phyloP scores from a whole-genome alignment of 2,329 filamentous ascomycete genomes.

The Arthrobotrys sinensis region DNA sequence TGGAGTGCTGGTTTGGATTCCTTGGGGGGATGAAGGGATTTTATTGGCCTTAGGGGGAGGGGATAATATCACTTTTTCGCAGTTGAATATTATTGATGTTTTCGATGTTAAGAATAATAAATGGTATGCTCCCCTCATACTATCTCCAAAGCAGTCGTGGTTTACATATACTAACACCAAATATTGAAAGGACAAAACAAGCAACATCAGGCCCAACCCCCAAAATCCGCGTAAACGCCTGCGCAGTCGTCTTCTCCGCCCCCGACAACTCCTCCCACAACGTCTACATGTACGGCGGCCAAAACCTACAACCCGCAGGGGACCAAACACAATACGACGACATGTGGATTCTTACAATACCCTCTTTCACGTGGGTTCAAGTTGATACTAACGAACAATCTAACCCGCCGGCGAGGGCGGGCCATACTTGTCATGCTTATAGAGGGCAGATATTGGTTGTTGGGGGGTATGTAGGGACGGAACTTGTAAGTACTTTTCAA shows the following conservation, averaged over 20 bases:
- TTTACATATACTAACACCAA: constrained; percentile 1
- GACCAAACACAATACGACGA: constrained; percentile 77
- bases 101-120: constrained; percentile 80
- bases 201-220: constrained; percentile 75
- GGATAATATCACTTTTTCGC: constrained; percentile 76
- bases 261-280: constrained; percentile 82
- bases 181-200: constrained; percentile 71
- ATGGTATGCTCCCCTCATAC: constrained; percentile 74
- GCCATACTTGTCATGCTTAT: constrained; percentile 83
- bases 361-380: constrained; percentile 83
- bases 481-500: constrained; percentile 64
- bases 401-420: constrained; percentile 75
- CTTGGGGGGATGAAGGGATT: constrained; percentile 82
- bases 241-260: constrained; percentile 81
- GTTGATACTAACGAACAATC: constrained; percentile 72
- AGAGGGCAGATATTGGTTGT: constrained; percentile 85
- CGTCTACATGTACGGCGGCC: constrained; percentile 83
- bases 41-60: constrained; percentile 84
- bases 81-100: constrained; percentile 83
- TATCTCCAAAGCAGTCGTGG: background rate
- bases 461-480: constrained; percentile 77
- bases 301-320: constrained; percentile 77
- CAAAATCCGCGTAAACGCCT: constrained; percentile 75
- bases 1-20: constrained; percentile 80
- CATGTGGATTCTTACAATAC: constrained; percentile 84